Base-by-base conservation (phyloP, 805 yeast genomes). In the Candida ipomoeae region DNA sequence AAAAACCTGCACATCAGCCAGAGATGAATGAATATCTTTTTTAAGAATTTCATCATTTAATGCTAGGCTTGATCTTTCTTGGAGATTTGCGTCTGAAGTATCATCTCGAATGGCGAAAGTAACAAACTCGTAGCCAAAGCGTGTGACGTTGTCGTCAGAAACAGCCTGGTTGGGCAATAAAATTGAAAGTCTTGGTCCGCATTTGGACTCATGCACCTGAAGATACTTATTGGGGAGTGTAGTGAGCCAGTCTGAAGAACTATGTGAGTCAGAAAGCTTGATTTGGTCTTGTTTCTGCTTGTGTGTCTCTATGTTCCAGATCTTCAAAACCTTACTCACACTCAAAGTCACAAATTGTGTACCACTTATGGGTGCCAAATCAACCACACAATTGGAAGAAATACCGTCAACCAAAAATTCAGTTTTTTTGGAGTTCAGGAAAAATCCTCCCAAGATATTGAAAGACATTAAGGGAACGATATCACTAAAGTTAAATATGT, bases 221-320 rank as follows among this genome's bases (percentile, higher is more conserved):
- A 71, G 54, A 54, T 70, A 66, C 48, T 66, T 69, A 7, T 60
- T 54, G 5, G 75, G 70, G 18, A 65, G 57, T 8, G 65, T 53
- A 17, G 65, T 63, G 18, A 70, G 54, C 70, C 71, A 67, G 8
- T 49, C 55, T 11, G 44, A 34, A 44, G 48, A 37, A 20, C 29
- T 36, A 5, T 44, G 23, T 3, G 29, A 10, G 17, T 29, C 40
- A 20, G 41, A 29, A 26, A 44, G 48, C 36, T 26, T 11, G 31
- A 37, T 35, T 23, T 42, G 43, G 8, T 38, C 43, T 13, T 46
- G 48, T 0, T 53, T 46, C 23, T 62, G 62, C 46, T 61, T 67
- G 44, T 71, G 75, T 2, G 71, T 57, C 0, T 60, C 54, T 3
- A 84, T 58, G 29, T 81, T 75, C 91, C 94, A 88, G 18, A 86